Evolutionary conservation across 2,329 filamentous ascomycete species (phyloP).

Genomic region (Ophioceras dolichostomum): DNA sequence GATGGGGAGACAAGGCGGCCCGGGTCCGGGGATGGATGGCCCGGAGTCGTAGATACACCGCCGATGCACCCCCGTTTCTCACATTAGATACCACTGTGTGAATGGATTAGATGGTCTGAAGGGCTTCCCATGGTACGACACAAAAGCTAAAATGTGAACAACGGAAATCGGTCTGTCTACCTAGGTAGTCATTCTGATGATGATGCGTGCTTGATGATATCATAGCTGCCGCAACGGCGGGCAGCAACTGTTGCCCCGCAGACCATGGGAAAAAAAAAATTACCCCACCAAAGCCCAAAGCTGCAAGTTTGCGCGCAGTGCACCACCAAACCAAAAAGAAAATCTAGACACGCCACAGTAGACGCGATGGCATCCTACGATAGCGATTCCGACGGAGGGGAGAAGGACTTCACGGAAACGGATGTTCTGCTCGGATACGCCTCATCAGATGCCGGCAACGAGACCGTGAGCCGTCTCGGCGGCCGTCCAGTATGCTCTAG

Average conservation of each 20-base stretch:
- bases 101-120: slow-evolving; percentile 15
- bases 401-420: slow-evolving; percentile 63
- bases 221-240: no score
- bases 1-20: slow-evolving; percentile 61
- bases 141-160: no score
- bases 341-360: background rate
- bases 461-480: slow-evolving; percentile 78
- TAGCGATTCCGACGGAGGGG: slow-evolving; percentile 69
- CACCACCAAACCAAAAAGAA: no score
- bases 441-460: slow-evolving; percentile 64
- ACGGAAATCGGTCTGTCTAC: no score
- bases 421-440: slow-evolving; percentile 86
- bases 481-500: slow-evolving; percentile 59
- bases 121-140: no score
- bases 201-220: no score
- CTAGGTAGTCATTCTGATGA: no score
- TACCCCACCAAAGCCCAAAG: no score
- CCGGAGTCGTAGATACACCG: no score
- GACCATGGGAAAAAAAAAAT: background rate
- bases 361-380: slow-evolving; percentile 63
- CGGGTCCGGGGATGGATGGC: slow-evolving; percentile 53
- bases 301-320: no score
- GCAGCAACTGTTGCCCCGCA: slow-evolving; percentile 3
- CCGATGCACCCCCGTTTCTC: no score
- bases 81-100: slow-evolving; percentile 23